phyloP scores from a whole-genome alignment of 768 basidiomycete species.

The Leccinum variicolor region DNA sequence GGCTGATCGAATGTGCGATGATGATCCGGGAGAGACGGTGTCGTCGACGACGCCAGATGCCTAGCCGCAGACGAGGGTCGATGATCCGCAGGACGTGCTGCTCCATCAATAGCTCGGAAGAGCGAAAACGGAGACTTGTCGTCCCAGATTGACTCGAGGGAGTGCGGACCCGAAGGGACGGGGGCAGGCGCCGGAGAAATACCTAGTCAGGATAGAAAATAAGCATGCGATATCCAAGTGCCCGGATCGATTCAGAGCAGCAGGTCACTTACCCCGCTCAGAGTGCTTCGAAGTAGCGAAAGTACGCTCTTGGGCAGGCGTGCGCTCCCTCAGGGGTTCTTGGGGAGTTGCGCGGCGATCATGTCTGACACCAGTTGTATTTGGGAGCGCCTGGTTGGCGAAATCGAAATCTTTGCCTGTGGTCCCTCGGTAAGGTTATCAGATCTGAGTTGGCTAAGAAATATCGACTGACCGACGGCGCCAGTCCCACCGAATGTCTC shows the following conservation, averaged over 20 bases:
- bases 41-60: constrained; percentile 21
- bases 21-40: constrained; percentile 29
- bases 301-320: constrained; percentile 26
- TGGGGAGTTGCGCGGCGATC: constrained; percentile 21
- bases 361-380: constrained; percentile 10
- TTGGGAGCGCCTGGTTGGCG: constrained; percentile 41
- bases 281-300: constrained; percentile 12
- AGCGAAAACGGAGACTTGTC: constrained; percentile 75
- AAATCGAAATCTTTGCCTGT: constrained; percentile 94
- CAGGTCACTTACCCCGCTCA: constrained; percentile 29
- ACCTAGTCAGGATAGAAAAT: constrained; percentile 15
- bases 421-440: constrained; percentile 10
- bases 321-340: constrained; percentile 25
- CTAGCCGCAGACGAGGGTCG: constrained; percentile 24
- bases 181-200: constrained; percentile 36
- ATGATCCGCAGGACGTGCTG: constrained; percentile 38
- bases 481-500: constrained; percentile 86
- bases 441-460: constrained; percentile 9
- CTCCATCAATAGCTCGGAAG: constrained; percentile 54
- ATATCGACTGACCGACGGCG: constrained; percentile 60
- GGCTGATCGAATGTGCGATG: constrained; percentile 37
- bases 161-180: constrained; percentile 30
- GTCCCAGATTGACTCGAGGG: constrained; percentile 77
- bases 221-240: constrained; percentile 14
- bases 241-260: constrained; percentile 4